phyloP scores from a whole-genome alignment of 208 protist species.

The Leishmania braziliensis region DNA sequence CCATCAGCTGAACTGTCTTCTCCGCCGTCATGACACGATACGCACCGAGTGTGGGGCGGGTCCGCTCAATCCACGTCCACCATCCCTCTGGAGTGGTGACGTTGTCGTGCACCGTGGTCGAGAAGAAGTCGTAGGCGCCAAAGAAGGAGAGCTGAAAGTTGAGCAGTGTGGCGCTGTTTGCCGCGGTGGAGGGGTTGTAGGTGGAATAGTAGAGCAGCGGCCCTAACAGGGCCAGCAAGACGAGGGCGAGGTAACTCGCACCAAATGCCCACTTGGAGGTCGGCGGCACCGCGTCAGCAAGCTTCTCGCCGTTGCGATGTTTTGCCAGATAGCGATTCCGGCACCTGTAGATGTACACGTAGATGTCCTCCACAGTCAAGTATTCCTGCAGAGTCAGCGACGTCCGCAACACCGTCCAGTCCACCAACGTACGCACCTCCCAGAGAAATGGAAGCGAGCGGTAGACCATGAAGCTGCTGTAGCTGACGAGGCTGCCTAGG shows the following conservation, averaged over 20 bases:
- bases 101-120: slow-evolving; percentile 37
- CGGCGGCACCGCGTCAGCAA: slow-evolving; percentile 44
- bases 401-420: slow-evolving; percentile 78
- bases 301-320: slow-evolving; percentile 10
- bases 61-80: slow-evolving; percentile 51
- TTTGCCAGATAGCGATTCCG: slow-evolving; percentile 28
- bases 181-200: slow-evolving; percentile 71
- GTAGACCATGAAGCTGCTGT: slow-evolving; percentile 47
- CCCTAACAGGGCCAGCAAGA: slow-evolving; percentile 69
- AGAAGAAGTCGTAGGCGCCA: slow-evolving; percentile 53
- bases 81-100: slow-evolving; percentile 29
- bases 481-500: slow-evolving; percentile 36
- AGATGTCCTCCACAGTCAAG: slow-evolving; percentile 81
- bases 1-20: slow-evolving; percentile 56
- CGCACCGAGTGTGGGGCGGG: slow-evolving; percentile 52
- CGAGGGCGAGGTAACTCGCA: slow-evolving; percentile 43
- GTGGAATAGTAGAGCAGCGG: slow-evolving; percentile 90
- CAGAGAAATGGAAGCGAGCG: slow-evolving; percentile 79
- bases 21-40: slow-evolving; percentile 31
- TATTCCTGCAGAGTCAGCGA: slow-evolving; percentile 71
- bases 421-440: slow-evolving; percentile 73
- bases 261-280: slow-evolving; percentile 49
- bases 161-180: slow-evolving; percentile 50
- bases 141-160: slow-evolving; percentile 57
- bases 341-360: slow-evolving; percentile 58